phyloP scores from a whole-genome alignment of 108 stramenopile species.

The Aureococcus anophagefferens region DNA sequence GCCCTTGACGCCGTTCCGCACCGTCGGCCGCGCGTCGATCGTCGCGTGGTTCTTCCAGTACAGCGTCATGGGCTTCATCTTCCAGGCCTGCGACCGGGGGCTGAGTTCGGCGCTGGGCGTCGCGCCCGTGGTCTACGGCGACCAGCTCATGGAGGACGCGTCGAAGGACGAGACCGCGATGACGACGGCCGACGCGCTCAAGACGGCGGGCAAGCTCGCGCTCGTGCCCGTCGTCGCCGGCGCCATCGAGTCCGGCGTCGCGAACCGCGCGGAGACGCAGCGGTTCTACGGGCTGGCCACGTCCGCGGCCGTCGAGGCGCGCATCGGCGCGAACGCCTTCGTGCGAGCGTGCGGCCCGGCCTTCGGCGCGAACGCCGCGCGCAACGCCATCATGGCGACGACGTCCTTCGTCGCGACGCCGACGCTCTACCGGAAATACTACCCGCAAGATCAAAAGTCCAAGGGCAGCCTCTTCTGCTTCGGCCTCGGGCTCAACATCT shows the following conservation, averaged over 20 bases:
- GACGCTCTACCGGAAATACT: conserved; percentile 53
- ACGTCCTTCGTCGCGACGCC: conserved; percentile 58
- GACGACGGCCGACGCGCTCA: conserved; percentile 9
- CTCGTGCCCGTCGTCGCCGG: conserved; percentile 47
- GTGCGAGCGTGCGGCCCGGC: conserved; percentile 31
- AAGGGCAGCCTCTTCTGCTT: conserved; percentile 52
- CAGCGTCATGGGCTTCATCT: conserved; percentile 57
- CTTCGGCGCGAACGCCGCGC: conserved; percentile 30
- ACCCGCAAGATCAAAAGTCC: conserved; percentile 57
- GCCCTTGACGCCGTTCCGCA: conserved; percentile 49
- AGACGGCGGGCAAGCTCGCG: conserved; percentile 30
- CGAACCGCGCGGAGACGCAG: conserved; percentile 65
- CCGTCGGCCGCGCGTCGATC: conserved; percentile 52
- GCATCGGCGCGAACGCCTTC: conserved; percentile 25
- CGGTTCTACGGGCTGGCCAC: conserved; percentile 48
- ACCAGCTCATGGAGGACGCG: conserved; percentile 50
- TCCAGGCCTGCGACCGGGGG: conserved; percentile 52
- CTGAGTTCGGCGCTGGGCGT: conserved; percentile 41
- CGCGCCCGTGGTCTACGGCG: conserved; percentile 48
- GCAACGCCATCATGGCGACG: conserved; percentile 55
- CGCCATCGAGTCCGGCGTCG: conserved; percentile 45
- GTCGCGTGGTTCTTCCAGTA: conserved; percentile 68
- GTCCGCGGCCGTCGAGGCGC: conserved; percentile 39
- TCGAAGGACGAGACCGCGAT: background rate
- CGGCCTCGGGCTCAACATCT: conserved; percentile 58